A percentile compares a stretch with the other conserved stretches of the same genome.
phyloP scores from a whole-genome alignment of 768 basidiomycete species.

The Podaxis sp. region DNA sequence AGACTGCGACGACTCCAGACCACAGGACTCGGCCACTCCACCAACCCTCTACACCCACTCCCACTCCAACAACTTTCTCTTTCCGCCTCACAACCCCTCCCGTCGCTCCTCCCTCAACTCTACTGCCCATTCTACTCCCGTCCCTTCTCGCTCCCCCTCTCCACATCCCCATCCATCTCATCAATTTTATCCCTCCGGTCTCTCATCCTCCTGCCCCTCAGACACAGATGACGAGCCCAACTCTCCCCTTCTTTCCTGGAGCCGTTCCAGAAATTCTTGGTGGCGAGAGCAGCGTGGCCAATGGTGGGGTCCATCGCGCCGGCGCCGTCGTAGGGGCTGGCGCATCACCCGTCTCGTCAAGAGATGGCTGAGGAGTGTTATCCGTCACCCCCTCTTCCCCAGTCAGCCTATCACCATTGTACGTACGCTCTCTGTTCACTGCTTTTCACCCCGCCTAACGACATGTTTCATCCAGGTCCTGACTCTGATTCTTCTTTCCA shows the following conservation, averaged over 20 bases:
- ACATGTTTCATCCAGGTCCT: constrained; percentile 25
- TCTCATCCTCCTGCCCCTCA: constrained; percentile 52
- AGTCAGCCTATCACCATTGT: constrained; percentile 81
- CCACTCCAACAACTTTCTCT: constrained; percentile 24
- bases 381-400: constrained; percentile 76
- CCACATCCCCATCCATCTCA: constrained; percentile 51
- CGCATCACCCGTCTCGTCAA: constrained; percentile 48
- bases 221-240: constrained; percentile 63
- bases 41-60: background rate
- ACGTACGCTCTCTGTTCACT: constrained; percentile 27
- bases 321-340: constrained; percentile 51
- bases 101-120: constrained; percentile 39
- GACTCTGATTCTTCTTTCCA: constrained; percentile 61
- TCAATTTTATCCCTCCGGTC: constrained; percentile 46
- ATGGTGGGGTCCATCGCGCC: constrained; percentile 57
- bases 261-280: constrained; percentile 31
- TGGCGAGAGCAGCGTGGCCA: constrained; percentile 45
- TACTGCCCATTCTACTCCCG: constrained; percentile 47
- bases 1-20: constrained; percentile 35
- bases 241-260: constrained; percentile 40
- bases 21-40: constrained; percentile 15
- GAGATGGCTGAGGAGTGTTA: constrained; percentile 50
- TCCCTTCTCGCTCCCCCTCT: constrained; percentile 61
- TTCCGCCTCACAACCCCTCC: constrained; percentile 32
- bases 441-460: background rate